Conservation (phyloP, 371 early-diverging fungal species). For the Mucor circinelloides region DNA sequence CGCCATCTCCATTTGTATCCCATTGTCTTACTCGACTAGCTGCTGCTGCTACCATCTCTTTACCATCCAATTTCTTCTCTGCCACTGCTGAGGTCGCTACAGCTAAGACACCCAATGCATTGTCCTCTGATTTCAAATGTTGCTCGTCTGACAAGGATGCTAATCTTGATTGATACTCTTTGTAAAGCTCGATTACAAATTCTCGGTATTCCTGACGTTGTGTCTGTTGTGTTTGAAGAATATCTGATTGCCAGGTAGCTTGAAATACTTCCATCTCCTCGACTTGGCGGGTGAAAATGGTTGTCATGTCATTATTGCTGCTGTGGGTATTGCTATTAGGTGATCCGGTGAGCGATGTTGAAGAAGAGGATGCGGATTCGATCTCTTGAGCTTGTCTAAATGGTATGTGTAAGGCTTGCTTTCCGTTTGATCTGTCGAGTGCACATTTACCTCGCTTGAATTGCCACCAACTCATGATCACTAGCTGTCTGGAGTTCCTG, state of each 20-base stretch:
- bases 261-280: slow-evolving; percentile 67
- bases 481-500: slow-evolving; percentile 47
- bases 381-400: slow-evolving; percentile 41
- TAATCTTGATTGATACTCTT: slow-evolving; percentile 50
- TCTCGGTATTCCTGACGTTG: slow-evolving; percentile 71
- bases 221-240: slow-evolving; percentile 58
- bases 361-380: slow-evolving; percentile 19
- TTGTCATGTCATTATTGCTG: slow-evolving; percentile 32
- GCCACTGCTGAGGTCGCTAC: background rate
- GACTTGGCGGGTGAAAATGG: slow-evolving; percentile 55
- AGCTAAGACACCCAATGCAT: background rate
- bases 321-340: background rate
- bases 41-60: slow-evolving; percentile 54
- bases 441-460: slow-evolving; percentile 38
- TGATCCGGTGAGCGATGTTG: background rate
- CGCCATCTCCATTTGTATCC: background rate
- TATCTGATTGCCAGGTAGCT: slow-evolving; percentile 65
- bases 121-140: slow-evolving; percentile 7
- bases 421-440: background rate
- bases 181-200: slow-evolving; percentile 69
- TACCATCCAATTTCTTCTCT: slow-evolving; percentile 49
- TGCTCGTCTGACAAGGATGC: slow-evolving; percentile 21
- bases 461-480: slow-evolving; percentile 46
- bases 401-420: too few species aligned
- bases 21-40: slow-evolving; percentile 30